Conservation (phyloP, 257 asterid species). For the Solanum paucissectum region DNA sequence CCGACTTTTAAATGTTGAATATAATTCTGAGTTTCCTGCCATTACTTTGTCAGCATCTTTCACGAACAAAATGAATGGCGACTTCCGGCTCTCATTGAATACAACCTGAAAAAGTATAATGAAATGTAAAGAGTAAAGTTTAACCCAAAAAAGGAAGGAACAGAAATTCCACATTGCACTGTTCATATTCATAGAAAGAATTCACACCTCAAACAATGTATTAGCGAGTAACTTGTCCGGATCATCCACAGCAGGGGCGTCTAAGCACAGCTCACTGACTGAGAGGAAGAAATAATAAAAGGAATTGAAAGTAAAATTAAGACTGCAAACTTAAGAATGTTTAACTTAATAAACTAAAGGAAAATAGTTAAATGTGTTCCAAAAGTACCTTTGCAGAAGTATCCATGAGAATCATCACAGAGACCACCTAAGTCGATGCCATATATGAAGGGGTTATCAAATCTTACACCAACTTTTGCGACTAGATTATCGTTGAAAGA, state of each 20-base stretch:
- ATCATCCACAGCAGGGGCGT: conserved; percentile 48
- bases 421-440: conserved; percentile 87
- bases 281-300: conserved; percentile 7
- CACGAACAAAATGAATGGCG: conserved; percentile 75
- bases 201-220: conserved; percentile 76
- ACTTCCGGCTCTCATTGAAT: conserved; percentile 53
- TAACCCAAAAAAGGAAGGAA: not conserved
- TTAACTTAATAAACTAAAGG: not conserved
- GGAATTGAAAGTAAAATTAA: not conserved
- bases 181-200: not conserved
- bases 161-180: not conserved
- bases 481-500: conserved; percentile 62
- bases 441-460: conserved; percentile 62
- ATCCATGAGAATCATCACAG: conserved; percentile 69
- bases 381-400: conserved; percentile 74
- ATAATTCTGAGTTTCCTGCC: conserved; percentile 60
- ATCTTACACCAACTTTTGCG: conserved; percentile 80
- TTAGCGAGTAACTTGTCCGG: conserved; percentile 48
- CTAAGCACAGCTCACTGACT: conserved; percentile 70
- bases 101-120: conserved; percentile 39
- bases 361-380: not conserved
- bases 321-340: not conserved
- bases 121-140: not conserved
- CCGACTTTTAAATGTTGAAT: conserved; percentile 46
- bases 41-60: conserved; percentile 88